Percentiles rank a stretch among this genome's conserved stretches.
phyloP scores from a whole-genome alignment of 1,284 basidiomycete species.

The Prillingera fragicola region DNA sequence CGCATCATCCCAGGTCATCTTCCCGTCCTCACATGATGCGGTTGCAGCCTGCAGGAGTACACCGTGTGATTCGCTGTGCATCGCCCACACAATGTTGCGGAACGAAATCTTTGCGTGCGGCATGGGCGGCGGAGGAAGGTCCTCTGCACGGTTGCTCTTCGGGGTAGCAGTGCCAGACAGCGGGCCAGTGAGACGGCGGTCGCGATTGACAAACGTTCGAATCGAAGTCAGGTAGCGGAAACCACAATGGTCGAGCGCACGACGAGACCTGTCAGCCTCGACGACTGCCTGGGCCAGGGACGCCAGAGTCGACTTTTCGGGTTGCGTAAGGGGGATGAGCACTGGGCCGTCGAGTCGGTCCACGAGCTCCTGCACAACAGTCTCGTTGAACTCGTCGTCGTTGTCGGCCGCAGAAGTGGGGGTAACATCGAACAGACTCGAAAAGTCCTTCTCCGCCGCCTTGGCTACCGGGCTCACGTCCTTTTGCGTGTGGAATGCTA shows the following conservation, averaged over 20 bases:
- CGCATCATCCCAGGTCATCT: constrained; percentile 83
- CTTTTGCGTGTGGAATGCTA: constrained; percentile 27
- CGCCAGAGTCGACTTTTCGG: constrained; percentile 72
- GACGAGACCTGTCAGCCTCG: constrained; percentile 81
- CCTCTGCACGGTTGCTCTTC: neutral
- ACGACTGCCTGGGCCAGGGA: constrained; percentile 77
- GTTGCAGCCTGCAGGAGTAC: constrained; percentile 67
- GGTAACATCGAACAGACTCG: constrained; percentile 30
- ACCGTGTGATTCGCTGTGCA: constrained; percentile 86
- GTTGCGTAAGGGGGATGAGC: constrained; percentile 63
- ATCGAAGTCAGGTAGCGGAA: constrained; percentile 84
- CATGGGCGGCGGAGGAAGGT: neutral
- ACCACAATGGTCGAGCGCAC: constrained; percentile 81
- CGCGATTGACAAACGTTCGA: constrained; percentile 51
- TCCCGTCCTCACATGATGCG: constrained; percentile 63
- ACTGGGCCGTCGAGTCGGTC: constrained; percentile 60
- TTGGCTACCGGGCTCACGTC: constrained; percentile 6
- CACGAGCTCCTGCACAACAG: constrained; percentile 59
- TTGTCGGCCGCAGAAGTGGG: constrained; percentile 39
- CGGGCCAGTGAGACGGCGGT: constrained; percentile 19
- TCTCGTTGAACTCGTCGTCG: constrained; percentile 60
- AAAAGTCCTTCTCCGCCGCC: constrained; percentile 1
- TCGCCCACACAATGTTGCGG: constrained; percentile 92
- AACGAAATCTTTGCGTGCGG: constrained; percentile 51
- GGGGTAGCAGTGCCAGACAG: constrained; percentile 25